Base-by-base conservation (phyloP, 2,329 filamentous ascomycete species). In the Lojkania enalia region DNA sequence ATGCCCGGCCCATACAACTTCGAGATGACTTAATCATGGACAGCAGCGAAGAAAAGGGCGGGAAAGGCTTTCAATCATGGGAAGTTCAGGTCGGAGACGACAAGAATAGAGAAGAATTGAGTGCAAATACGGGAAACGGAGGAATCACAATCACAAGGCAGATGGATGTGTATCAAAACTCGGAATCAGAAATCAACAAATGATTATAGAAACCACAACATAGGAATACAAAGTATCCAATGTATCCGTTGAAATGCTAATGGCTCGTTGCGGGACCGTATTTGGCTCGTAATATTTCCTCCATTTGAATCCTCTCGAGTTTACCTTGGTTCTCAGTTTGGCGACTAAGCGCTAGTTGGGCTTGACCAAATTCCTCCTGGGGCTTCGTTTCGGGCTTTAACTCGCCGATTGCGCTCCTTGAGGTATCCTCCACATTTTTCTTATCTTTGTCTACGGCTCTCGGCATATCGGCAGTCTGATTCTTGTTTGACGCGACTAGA, bases 91-190 rank as follows among this genome's bases (percentile, higher is more conserved):
- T 52, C 5, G 55, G 64, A 2, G 40, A 50, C 4, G 54, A 52
- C 40, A 46, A 50, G n/a, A 64, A 59, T 15, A 58, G 66, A 11
- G 64, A 68, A 31, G 44, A 57, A 3, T 46, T 55, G 37, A 43
- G 42, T 20, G 35, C 25, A 21, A 43, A 39, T 4, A n/a, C 40
- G 15, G 32, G 46, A 23, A 19, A 44, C 7, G 58, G 56, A 5
- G 55, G 56, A 3, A 65, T 67, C 25, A 64, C 55, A 0, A 63
- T 67, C 27, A 64, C 55, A 0, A 48, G 55, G 54, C 52, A 66
- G 27, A 63, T 46, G n/a, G 49, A 63, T 33, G 46, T 66, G 2
- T 49, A 54, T 29, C 46, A 59, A 36, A 50, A 55, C 20, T 53
- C 55, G n/a, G n/a, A n/a, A n/a, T n/a, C n/a, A n/a, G n/a, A n/a